These are phyloP conservation scores for Lycium barbarum DNA, from an alignment of 257 asterid genomes.

Conservation along the genomic window DNA sequence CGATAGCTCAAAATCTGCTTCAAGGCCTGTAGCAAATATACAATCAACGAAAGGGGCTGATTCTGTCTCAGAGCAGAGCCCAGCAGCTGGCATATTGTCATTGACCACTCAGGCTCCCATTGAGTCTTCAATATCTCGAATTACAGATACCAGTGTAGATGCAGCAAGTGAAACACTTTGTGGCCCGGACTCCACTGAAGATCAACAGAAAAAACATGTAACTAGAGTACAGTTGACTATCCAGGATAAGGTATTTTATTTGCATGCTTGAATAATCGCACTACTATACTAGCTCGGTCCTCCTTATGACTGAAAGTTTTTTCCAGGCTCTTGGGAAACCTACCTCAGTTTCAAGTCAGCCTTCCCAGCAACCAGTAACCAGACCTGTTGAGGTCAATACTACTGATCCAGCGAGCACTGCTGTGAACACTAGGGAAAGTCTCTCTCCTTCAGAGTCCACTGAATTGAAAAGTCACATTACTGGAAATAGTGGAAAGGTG, in stretches of 20 bases:
- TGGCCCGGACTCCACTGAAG: slow-evolving; percentile 43
- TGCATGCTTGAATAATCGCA: slow-evolving; percentile 32
- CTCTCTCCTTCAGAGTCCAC: slow-evolving; percentile 37
- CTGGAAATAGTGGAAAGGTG: slow-evolving; percentile 29
- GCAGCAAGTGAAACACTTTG: slow-evolving; percentile 36
- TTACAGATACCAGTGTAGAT: slow-evolving; percentile 37
- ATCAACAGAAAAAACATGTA: slow-evolving; percentile 43
- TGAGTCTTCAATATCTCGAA: slow-evolving; percentile 40
- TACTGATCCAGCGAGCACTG: slow-evolving; percentile 34
- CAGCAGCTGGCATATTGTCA: slow-evolving; percentile 33
- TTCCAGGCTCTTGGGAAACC: slow-evolving; percentile 56
- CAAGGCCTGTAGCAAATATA: slow-evolving; percentile 33
- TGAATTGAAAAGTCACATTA: slow-evolving; percentile 21
- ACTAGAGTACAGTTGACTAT: slow-evolving; percentile 24
- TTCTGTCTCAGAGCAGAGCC: slow-evolving; percentile 44
- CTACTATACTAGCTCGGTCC: slow-evolving; percentile 18
- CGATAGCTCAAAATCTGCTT: slow-evolving; percentile 42
- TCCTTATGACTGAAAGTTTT: slow-evolving; percentile 23
- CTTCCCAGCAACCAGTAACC: slow-evolving; percentile 47
- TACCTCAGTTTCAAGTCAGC: slow-evolving; percentile 42
- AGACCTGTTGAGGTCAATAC: slow-evolving; percentile 39
- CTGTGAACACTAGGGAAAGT: slow-evolving; percentile 40
- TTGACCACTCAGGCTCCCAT: slow-evolving; percentile 38
- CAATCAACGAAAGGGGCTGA: slow-evolving; percentile 36
- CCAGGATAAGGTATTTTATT: slow-evolving; percentile 58